A percentile compares a stretch with the other conserved stretches of the same genome.
Evolutionary conservation across 169 alveolate genomes (phyloP).

Genomic region (Perkinsus chesapeaki): DNA sequence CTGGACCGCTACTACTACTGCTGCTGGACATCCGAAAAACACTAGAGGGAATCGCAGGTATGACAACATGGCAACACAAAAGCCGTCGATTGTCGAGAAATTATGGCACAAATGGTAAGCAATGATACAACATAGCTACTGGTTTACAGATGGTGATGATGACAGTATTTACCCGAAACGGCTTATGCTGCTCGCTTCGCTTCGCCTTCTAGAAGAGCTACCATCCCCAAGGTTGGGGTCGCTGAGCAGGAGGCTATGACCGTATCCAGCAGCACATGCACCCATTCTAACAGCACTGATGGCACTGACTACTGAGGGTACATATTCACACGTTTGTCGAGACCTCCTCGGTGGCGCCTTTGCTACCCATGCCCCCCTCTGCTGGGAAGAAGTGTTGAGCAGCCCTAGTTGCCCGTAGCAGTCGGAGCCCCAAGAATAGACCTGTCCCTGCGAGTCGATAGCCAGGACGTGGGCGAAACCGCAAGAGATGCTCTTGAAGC

Average conservation of each 20-base stretch:
- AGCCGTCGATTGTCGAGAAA: background rate
- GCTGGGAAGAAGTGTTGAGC: background rate
- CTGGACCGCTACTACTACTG: background rate
- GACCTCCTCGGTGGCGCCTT: background rate
- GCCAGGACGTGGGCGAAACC: slow-evolving; percentile 46
- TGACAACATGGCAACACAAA: background rate
- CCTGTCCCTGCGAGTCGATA: slow-evolving; percentile 47
- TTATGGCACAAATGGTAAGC: background rate
- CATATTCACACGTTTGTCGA: background rate
- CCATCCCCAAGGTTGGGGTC: background rate
- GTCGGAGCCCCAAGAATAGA: slow-evolving; percentile 51
- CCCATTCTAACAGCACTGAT: background rate
- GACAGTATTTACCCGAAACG: background rate
- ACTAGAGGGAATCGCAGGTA: no score
- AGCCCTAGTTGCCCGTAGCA: slow-evolving; percentile 1
- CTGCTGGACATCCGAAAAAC: background rate
- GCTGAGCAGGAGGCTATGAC: background rate
- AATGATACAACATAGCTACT: background rate
- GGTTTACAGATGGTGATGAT: background rate
- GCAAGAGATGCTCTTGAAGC: slow-evolving; percentile 28
- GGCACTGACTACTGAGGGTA: background rate
- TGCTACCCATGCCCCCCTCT: background rate
- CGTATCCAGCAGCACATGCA: background rate
- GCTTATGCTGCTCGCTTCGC: background rate
- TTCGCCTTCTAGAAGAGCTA: background rate